These are phyloP conservation scores for Alternaria tenuissima DNA, from an alignment of 2,329 filamentous ascomycete genomes.

Conservation along the genomic window DNA sequence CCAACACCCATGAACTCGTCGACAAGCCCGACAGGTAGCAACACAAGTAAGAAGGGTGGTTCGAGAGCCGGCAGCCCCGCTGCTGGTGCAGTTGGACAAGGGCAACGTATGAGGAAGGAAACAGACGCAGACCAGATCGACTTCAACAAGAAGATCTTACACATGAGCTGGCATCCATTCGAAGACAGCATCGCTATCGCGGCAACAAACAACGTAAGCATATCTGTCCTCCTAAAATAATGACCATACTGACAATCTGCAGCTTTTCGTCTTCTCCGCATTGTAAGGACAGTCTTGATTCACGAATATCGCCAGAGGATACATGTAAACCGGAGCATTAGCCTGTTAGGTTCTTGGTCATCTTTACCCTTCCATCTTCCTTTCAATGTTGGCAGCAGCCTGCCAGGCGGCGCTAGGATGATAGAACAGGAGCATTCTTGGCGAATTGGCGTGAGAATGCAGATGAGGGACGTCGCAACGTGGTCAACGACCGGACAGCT, in stretches of 20 bases:
- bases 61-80: constrained; percentile 90
- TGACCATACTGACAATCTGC: constrained; percentile 18
- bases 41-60: constrained; percentile 81
- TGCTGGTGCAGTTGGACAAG: constrained; percentile 73
- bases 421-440: constrained; percentile 41
- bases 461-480: constrained; percentile 37
- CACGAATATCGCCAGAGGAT: constrained; percentile 36
- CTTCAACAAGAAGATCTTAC: constrained; percentile 99
- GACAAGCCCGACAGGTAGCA: constrained; percentile 73
- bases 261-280: constrained; percentile 65
- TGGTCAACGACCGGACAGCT: constrained; percentile 35
- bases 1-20: constrained; percentile 93
- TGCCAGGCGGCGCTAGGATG: constrained; percentile 39
- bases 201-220: constrained; percentile 96
- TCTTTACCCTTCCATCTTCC: constrained; percentile 41
- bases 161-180: constrained; percentile 99
- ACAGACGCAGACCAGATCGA: constrained; percentile 99
- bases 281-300: constrained; percentile 51
- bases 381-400: constrained; percentile 37
- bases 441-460: constrained; percentile 32
- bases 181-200: constrained; percentile 99
- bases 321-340: constrained; percentile 39
- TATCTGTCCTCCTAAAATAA: not conserved
- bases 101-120: constrained; percentile 97
- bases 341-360: constrained; percentile 38